Evolutionary conservation across 805 yeast genomes (phyloP).

Genomic region (Cyberlindnera suaveolens): DNA sequence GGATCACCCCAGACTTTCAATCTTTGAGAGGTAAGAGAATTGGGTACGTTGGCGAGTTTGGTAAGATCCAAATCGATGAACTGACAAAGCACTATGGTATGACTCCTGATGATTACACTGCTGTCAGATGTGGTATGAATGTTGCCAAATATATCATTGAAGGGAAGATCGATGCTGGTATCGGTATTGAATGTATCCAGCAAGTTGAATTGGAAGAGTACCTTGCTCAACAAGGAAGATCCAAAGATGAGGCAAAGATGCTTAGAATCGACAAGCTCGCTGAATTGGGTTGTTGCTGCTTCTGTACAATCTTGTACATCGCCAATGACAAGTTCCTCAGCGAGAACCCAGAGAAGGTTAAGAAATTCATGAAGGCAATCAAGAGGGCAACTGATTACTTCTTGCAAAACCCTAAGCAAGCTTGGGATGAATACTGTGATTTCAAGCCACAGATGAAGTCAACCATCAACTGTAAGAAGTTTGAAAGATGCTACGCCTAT

Average conservation of each 20-base stretch:
- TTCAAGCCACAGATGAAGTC: conserved; percentile 1
- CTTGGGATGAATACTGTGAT: neutral
- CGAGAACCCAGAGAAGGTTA: neutral
- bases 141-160: neutral
- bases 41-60: neutral
- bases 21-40: neutral
- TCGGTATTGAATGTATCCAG: neutral
- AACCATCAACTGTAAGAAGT: neutral
- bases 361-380: neutral
- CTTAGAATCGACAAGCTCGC: neutral
- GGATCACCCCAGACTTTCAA: neutral
- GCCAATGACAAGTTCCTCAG: neutral
- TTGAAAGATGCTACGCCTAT: neutral
- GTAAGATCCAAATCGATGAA: neutral
- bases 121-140: conserved; percentile 1
- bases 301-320: neutral
- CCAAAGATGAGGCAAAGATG: neutral
- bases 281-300: neutral
- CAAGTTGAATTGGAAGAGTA: conserved; percentile 1
- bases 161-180: neutral
- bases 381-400: conserved; percentile 1
- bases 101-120: conserved; percentile 1
- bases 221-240: neutral
- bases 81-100: neutral
- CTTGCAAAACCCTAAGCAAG: neutral